Evolutionary conservation across 2,329 filamentous ascomycete species (phyloP).

Genomic region (Septoria linicola): DNA sequence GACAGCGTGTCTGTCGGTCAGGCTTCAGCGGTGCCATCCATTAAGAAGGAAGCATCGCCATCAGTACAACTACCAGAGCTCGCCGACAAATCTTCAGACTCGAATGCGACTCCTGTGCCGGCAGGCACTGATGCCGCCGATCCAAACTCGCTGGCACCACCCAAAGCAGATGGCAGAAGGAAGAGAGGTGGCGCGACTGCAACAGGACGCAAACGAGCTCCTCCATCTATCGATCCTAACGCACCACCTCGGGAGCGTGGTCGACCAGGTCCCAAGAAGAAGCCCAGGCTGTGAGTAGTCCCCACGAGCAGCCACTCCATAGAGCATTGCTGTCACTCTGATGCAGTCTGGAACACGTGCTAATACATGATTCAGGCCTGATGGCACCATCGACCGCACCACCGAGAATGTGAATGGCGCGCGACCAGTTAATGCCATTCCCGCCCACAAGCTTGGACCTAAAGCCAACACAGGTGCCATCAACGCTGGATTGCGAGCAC

Average conservation of each 20-base stretch:
- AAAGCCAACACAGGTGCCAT: slow-evolving; percentile 97
- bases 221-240: slow-evolving; percentile 50
- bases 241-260: slow-evolving; percentile 47
- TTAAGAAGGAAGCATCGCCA: slow-evolving; percentile 41
- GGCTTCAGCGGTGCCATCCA: slow-evolving; percentile 12
- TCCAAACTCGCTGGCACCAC: slow-evolving; percentile 45
- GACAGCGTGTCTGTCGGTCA: slow-evolving; percentile 21
- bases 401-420: slow-evolving; percentile 21
- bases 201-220: slow-evolving; percentile 37
- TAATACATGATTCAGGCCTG: slow-evolving; percentile 46
- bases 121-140: slow-evolving; percentile 38
- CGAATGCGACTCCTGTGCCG: slow-evolving; percentile 42
- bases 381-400: slow-evolving; percentile 49
- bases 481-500: slow-evolving; percentile 89
- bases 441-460: slow-evolving; percentile 80
- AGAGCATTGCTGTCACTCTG: neutral
- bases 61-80: slow-evolving; percentile 36
- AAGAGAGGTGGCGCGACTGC: slow-evolving; percentile 59
- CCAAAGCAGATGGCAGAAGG: slow-evolving; percentile 55
- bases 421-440: slow-evolving; percentile 31
- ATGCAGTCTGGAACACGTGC: slow-evolving; percentile 9
- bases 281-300: slow-evolving; percentile 78
- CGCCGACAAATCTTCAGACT: slow-evolving; percentile 45
- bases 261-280: slow-evolving; percentile 96
- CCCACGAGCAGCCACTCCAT: neutral